A percentile compares a stretch with the other conserved stretches of the same genome.
phyloP scores from a whole-genome alignment of 768 basidiomycete species.

The Trametes sanguinea region DNA sequence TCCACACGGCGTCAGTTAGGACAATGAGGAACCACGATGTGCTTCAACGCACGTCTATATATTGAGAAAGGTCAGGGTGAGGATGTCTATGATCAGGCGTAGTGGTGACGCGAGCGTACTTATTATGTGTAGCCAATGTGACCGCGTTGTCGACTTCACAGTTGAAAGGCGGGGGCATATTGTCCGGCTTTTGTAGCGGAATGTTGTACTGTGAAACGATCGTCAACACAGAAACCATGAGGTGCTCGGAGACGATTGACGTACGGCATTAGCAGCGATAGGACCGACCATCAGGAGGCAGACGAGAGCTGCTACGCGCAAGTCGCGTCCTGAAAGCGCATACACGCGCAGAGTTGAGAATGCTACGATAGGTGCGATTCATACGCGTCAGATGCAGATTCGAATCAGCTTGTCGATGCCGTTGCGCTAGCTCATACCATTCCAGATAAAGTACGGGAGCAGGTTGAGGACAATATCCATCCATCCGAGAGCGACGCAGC shows the following conservation, averaged over 20 bases:
- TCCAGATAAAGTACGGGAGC: conserved; percentile 9
- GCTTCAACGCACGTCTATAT: too few relatives aligned
- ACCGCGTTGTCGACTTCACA: conserved; percentile 1
- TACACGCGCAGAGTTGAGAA: conserved; percentile 19
- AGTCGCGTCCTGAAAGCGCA: conserved; percentile 10
- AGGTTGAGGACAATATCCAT: conserved; percentile 2
- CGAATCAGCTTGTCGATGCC: too few relatives aligned
- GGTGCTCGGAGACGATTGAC: not conserved
- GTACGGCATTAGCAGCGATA: conserved; percentile 5
- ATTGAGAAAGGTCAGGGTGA: too few relatives aligned
- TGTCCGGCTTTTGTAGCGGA: conserved; percentile 1
- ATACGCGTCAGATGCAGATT: too few relatives aligned
- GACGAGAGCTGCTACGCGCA: not conserved
- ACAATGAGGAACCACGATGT: too few relatives aligned
- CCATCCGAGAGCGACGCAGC: not conserved
- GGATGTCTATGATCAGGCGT: not conserved
- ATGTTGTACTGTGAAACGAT: not conserved
- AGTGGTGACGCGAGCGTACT: not conserved
- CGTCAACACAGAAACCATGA: not conserved
- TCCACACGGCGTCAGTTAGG: too few relatives aligned
- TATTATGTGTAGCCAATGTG: not conserved
- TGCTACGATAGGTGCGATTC: not conserved
- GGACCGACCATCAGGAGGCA: conserved; percentile 4
- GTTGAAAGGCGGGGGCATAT: conserved; percentile 3
- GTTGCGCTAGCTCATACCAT: not conserved